phyloP scores from a whole-genome alignment of 208 protist species.

The Wallacemonas sp. region DNA sequence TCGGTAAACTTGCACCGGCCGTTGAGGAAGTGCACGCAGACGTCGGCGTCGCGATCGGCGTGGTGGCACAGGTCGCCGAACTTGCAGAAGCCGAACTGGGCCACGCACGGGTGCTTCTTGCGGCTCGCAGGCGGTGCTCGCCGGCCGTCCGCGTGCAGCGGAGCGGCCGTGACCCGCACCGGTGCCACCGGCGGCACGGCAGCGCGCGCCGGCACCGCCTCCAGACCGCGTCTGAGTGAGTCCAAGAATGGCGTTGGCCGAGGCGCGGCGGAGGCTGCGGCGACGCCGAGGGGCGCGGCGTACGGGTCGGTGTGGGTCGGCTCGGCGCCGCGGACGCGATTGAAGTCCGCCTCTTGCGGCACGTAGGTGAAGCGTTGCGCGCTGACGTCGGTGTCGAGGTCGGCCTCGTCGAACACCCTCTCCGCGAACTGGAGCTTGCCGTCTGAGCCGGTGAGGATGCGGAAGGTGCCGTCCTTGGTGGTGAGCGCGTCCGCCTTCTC shows the following conservation, averaged over 20 bases:
- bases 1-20: slow-evolving; percentile 43
- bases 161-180: too few relatives aligned
- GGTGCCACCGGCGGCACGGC: too few relatives aligned
- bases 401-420: background rate
- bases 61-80: slow-evolving; percentile 64
- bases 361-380: background rate
- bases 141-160: background rate
- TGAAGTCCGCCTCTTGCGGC: slow-evolving; percentile 35
- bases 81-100: slow-evolving; percentile 74
- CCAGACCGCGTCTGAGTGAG: slow-evolving; percentile 22
- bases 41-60: slow-evolving; percentile 60
- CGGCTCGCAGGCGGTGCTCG: slow-evolving; percentile 3
- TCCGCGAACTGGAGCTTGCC: slow-evolving; percentile 21
- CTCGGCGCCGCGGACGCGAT: slow-evolving; percentile 34
- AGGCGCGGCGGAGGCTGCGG: background rate
- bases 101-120: slow-evolving; percentile 66
- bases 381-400: background rate
- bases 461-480: slow-evolving; percentile 18
- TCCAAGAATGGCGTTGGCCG: slow-evolving; percentile 36
- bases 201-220: background rate
- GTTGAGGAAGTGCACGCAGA: slow-evolving; percentile 75
- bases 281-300: background rate
- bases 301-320: slow-evolving; percentile 29
- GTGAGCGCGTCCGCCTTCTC: slow-evolving; percentile 14
- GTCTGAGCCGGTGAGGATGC: background rate